These are phyloP conservation scores for Diplodia intermedia DNA, from an alignment of 2,329 filamentous ascomycete genomes.

Conservation along the genomic window DNA sequence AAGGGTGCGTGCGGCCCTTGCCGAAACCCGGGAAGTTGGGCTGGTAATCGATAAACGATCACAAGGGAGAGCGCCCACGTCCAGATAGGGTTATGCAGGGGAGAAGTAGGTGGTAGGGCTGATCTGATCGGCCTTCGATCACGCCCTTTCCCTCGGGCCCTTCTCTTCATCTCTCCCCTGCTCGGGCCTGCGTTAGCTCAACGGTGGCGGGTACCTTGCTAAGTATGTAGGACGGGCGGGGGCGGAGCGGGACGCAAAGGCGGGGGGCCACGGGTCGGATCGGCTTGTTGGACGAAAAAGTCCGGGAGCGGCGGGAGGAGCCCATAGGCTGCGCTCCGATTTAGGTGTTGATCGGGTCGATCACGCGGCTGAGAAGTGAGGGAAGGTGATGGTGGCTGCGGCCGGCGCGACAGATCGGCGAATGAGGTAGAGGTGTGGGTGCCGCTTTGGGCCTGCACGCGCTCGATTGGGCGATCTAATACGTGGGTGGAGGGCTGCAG, in stretches of 20 bases:
- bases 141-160: background rate
- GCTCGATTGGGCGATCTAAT: conserved; percentile 9
- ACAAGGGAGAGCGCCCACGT: background rate
- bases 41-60: background rate
- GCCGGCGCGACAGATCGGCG: background rate
- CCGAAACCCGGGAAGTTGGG: background rate
- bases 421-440: background rate
- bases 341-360: background rate
- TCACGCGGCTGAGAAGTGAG: conserved; percentile 2
- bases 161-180: background rate
- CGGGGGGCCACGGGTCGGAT: conserved; percentile 1
- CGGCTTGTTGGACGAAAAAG: background rate
- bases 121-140: background rate
- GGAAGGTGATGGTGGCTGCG: background rate
- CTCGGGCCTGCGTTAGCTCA: background rate
- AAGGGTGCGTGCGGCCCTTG: background rate
- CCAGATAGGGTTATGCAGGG: conserved; percentile 1
- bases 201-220: background rate
- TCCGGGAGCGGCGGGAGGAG: background rate
- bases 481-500: conserved; percentile 4
- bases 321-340: background rate
- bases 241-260: conserved; percentile 1
- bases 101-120: background rate
- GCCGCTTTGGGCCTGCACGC: background rate
- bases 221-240: background rate